phyloP scores from a whole-genome alignment of 441 rosid genomes.

The Adansonia madagascariensis region DNA sequence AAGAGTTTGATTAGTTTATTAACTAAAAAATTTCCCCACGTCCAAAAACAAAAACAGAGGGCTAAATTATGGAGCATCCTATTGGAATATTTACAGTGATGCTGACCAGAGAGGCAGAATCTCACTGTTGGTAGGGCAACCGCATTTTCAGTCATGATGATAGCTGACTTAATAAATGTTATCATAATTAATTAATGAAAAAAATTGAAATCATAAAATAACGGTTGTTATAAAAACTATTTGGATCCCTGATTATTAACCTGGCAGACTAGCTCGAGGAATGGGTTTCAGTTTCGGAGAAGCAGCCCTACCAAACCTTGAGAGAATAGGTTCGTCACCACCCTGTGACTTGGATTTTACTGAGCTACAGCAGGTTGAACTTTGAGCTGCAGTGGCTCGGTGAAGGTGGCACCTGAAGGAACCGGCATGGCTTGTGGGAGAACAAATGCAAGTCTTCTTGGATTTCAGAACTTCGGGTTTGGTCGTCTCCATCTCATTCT shows the following conservation, averaged over 20 bases:
- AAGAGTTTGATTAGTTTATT: background rate
- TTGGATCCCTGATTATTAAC: no score
- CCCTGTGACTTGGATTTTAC: background rate
- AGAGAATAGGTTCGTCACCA: background rate
- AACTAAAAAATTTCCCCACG: background rate
- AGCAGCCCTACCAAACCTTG: slow-evolving; percentile 18
- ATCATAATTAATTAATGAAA: no score
- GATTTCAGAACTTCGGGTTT: background rate
- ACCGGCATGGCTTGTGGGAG: slow-evolving; percentile 34
- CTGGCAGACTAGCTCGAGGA: background rate
- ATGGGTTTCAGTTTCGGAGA: background rate
- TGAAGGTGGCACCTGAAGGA: slow-evolving; percentile 40
- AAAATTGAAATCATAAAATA: no score
- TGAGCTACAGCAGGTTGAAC: background rate
- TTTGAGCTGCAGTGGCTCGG: background rate
- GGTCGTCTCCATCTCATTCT: slow-evolving; percentile 12
- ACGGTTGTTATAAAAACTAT: no score
- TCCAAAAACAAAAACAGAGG: background rate
- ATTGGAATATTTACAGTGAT: background rate
- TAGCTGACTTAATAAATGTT: no score
- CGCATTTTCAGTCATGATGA: no score
- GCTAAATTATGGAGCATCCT: background rate
- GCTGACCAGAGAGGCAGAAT: no score
- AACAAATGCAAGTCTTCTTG: slow-evolving; percentile 34
- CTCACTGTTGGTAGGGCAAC: no score